A percentile compares a stretch with the other conserved stretches of the same genome.
phyloP scores from a whole-genome alignment of 371 early-diverging fungal genomes.

The Haplosporangium sp. region DNA sequence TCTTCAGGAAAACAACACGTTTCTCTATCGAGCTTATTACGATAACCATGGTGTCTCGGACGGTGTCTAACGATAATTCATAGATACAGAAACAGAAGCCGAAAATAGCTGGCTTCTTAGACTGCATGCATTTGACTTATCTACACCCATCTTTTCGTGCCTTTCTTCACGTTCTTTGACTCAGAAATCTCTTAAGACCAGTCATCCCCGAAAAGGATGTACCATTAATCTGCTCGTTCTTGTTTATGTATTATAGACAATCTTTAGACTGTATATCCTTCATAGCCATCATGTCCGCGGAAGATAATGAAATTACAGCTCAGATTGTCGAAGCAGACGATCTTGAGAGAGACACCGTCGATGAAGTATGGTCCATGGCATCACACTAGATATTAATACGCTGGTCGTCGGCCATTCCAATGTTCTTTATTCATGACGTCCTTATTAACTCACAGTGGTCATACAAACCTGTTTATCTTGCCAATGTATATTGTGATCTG shows the following conservation, averaged over 20 bases:
- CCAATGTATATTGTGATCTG: background rate
- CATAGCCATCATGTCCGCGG: constrained; percentile 31
- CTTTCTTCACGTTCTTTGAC: too few species aligned
- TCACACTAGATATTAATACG: background rate
- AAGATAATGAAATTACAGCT: constrained; percentile 28
- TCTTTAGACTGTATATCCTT: background rate
- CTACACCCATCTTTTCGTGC: too few species aligned
- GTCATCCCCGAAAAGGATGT: background rate
- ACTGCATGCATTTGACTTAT: background rate
- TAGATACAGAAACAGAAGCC: too few species aligned
- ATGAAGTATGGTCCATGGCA: constrained; percentile 26
- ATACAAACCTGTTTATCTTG: background rate
- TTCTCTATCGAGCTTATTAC: too few species aligned
- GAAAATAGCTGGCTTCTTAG: background rate
- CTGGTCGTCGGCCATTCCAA: background rate
- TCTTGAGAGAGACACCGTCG: constrained; percentile 44
- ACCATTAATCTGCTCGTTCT: background rate
- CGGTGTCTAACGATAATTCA: too few species aligned
- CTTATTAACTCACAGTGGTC: background rate
- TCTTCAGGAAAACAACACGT: too few species aligned
- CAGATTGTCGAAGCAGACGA: constrained; percentile 30
- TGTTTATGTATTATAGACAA: background rate
- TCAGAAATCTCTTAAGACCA: too few species aligned
- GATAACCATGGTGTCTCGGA: too few species aligned
- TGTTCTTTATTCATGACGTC: background rate